A percentile compares a stretch with the other conserved stretches of the same genome.
phyloP scores from a whole-genome alignment of 2,329 filamentous ascomycete genomes.

The Xylaria digitata region DNA sequence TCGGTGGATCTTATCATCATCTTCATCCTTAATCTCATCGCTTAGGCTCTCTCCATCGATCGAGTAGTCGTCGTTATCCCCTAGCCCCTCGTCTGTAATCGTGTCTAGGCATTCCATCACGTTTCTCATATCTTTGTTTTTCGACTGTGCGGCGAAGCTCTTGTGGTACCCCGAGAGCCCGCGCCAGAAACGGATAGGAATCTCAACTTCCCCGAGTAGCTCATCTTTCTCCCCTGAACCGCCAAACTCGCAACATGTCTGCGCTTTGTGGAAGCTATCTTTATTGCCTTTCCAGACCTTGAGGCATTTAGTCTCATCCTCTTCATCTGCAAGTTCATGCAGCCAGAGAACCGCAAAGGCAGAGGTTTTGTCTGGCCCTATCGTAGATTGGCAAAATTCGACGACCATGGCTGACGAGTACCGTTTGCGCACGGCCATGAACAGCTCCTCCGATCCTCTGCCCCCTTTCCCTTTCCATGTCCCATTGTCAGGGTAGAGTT shows the following conservation, averaged over 20 bases:
- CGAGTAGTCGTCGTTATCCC: conserved; percentile 41
- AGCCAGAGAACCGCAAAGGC: conserved; percentile 76
- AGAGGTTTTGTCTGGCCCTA: conserved; percentile 64
- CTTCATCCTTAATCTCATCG: conserved; percentile 47
- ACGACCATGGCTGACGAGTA: conserved; percentile 68
- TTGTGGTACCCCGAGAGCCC: conserved; percentile 71
- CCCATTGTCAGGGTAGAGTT: conserved; percentile 64
- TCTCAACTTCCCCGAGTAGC: conserved; percentile 65
- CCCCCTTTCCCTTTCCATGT: conserved; percentile 64
- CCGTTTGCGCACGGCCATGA: conserved; percentile 69
- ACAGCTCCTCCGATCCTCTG: conserved; percentile 55
- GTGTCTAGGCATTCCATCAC: conserved; percentile 74
- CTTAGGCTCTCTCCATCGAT: conserved; percentile 15
- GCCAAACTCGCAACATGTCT: conserved; percentile 51
- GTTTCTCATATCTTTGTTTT: conserved; percentile 64
- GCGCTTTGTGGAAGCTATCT: conserved; percentile 54
- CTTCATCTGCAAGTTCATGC: conserved; percentile 75
- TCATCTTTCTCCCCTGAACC: conserved; percentile 65
- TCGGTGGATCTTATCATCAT: conserved; percentile 47
- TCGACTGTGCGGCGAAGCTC: conserved; percentile 60
- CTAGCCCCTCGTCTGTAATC: conserved; percentile 66
- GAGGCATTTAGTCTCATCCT: conserved; percentile 68
- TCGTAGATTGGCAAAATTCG: conserved; percentile 68
- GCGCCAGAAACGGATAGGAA: conserved; percentile 69
- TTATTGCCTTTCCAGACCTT: conserved; percentile 75